Conservation (phyloP, 495 filamentous ascomycete species). For the Rhypophila decipiens region DNA sequence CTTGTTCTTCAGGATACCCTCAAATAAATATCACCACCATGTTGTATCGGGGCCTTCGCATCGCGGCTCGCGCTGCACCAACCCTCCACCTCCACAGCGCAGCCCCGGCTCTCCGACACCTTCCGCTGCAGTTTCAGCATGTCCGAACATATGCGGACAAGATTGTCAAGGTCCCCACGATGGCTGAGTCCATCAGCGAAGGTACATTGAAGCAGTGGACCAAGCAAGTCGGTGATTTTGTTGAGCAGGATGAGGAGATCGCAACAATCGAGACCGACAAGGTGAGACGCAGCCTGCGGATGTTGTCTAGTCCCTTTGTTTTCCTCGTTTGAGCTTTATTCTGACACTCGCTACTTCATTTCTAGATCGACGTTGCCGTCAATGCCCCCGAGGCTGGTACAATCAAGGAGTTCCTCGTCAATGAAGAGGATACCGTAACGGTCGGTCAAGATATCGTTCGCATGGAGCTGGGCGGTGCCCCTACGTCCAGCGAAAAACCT, state of each 20-base stretch:
- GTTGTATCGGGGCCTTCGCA: conserved; percentile 43
- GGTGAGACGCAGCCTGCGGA: conserved; percentile 46
- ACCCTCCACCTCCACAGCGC: conserved; percentile 19
- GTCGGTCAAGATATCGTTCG: conserved; percentile 89
- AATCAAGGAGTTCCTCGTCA: conserved; percentile 86
- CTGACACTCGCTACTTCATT: neutral
- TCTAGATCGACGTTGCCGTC: conserved; percentile 86
- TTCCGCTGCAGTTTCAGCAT: conserved; percentile 43
- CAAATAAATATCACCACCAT: conserved; percentile 32
- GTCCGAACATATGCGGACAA: conserved; percentile 62
- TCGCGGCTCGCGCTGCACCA: conserved; percentile 41
- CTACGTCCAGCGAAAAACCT: conserved; percentile 43
- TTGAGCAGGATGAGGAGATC: conserved; percentile 95
- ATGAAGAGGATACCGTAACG: conserved; percentile 90
- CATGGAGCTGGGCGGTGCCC: conserved; percentile 68
- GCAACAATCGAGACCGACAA: conserved; percentile 99
- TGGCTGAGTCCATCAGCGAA: conserved; percentile 99
- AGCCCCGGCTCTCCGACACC: conserved; percentile 33
- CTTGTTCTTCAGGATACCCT: too few species aligned
- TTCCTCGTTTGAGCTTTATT: too few species aligned
- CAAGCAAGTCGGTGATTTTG: conserved; percentile 91
- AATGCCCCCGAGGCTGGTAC: conserved; percentile 90
- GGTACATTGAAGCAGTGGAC: conserved; percentile 94
- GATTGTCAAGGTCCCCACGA: conserved; percentile 88
- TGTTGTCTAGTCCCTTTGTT: too few species aligned